Evolutionary conservation across 257 asterid species (phyloP).

Genomic region (Primulina eburnea): DNA sequence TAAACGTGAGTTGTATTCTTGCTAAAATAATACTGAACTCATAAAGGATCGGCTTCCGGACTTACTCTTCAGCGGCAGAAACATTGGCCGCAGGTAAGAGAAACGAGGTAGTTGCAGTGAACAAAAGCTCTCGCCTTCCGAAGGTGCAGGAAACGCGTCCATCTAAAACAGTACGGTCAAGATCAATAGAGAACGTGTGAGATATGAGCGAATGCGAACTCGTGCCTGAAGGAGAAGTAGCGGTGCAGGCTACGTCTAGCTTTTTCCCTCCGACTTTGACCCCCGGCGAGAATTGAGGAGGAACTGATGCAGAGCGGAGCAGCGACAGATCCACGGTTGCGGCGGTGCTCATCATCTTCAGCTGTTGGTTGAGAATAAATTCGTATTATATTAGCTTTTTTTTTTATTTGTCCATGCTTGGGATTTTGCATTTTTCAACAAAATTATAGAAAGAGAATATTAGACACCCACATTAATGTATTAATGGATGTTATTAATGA

Average conservation of each 20-base stretch:
- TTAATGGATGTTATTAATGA: too few species aligned
- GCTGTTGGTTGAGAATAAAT: neutral
- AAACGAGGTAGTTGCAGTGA: conserved; percentile 47
- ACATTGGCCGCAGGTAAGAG: conserved; percentile 37
- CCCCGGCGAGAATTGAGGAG: conserved; percentile 18
- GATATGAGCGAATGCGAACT: neutral
- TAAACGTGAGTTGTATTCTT: neutral
- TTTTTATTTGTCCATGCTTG: too few species aligned
- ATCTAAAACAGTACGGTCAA: conserved; percentile 21
- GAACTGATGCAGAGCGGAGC: conserved; percentile 29
- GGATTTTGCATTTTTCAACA: too few species aligned
- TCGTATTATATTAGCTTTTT: too few species aligned
- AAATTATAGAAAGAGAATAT: too few species aligned
- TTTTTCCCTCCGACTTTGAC: conserved; percentile 32
- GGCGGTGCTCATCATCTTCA: conserved; percentile 37
- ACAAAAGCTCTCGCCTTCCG: conserved; percentile 62
- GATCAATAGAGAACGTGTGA: neutral
- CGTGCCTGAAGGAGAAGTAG: conserved; percentile 26
- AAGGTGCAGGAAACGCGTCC: conserved; percentile 13
- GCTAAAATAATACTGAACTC: conserved; percentile 1
- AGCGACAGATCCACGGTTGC: conserved; percentile 32
- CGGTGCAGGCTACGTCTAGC: conserved; percentile 27
- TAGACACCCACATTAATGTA: too few species aligned
- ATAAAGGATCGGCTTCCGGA: conserved; percentile 1
- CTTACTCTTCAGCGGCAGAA: conserved; percentile 51